Percentiles rank a stretch among this genome's conserved stretches.
phyloP scores from a whole-genome alignment of 2,329 filamentous ascomycete species.

The Diaporthe citrichinensis region DNA sequence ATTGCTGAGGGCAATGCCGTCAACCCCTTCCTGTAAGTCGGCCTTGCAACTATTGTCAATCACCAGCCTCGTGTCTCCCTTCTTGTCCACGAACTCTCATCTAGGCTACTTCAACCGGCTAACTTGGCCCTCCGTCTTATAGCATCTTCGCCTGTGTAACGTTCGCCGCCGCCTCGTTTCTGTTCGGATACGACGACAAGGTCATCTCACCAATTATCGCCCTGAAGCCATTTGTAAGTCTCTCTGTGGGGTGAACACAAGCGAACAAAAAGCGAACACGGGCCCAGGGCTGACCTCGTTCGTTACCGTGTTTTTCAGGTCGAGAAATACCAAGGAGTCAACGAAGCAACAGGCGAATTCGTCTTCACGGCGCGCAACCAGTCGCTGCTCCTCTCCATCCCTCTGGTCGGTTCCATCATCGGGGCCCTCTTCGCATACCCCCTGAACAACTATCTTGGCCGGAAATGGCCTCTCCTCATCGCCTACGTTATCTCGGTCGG shows the following conservation, averaged over 20 bases:
- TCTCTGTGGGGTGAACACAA: not conserved
- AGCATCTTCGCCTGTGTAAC: slow-evolving; percentile 35
- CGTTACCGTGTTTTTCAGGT: not conserved
- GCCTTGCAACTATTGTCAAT: not conserved
- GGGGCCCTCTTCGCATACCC: slow-evolving; percentile 52
- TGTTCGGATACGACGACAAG: slow-evolving; percentile 39
- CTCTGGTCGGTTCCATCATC: slow-evolving; percentile 52
- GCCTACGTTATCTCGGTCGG: slow-evolving; percentile 52
- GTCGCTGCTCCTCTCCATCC: slow-evolving; percentile 52
- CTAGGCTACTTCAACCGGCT: not conserved
- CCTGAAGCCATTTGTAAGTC: slow-evolving; percentile 36
- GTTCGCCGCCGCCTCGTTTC: slow-evolving; percentile 34
- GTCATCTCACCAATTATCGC: slow-evolving; percentile 36
- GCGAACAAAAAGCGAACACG: not conserved
- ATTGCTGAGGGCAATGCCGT: slow-evolving; percentile 32
- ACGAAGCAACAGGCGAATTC: slow-evolving; percentile 34
- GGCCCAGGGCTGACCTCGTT: not conserved
- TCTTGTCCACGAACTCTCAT: not conserved
- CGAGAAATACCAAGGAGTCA: slow-evolving; percentile 34
- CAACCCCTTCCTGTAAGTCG: slow-evolving; percentile 29
- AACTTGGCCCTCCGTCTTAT: not conserved
- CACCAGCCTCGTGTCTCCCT: not conserved
- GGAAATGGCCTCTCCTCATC: slow-evolving; percentile 52
- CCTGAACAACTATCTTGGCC: slow-evolving; percentile 51
- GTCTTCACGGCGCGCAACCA: slow-evolving; percentile 47